Evolutionary conservation across 257 asterid species (phyloP), one percentile per base, ranked within the genome.

Genomic region (Nicotiana tabacum): DNA sequence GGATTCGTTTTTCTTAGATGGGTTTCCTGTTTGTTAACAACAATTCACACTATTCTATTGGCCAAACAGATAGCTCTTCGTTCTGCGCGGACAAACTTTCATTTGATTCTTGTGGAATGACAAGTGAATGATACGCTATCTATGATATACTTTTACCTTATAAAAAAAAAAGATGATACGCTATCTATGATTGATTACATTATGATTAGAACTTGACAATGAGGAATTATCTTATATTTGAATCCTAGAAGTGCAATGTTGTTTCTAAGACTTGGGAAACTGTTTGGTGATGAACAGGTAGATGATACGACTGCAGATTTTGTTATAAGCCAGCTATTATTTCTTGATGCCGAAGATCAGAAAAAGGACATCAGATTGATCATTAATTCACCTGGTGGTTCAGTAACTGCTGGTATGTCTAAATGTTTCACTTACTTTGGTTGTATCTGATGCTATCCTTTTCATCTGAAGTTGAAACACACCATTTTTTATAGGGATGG

Each of bases 361-460:
- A 89, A 86, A 65, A 94, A 91, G 77, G 99, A 96, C 86, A 96
- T 96, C 88, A 92, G 78, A 82, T 79, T 96, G 93, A 87, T 96
- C 87, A 94, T 96, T 81, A 94, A 94, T 88, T 94, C 98, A 17
- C 97, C 98, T 7, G 99, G 99, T 86, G 99, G 98, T 83, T 94
- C 98, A 33, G 93, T 90, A 56, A 94, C 99, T 82, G 95, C 99
- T 80, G 99, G 99, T 96, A 85, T 89, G 91, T 84, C 66, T 15
- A 16, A 32, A 27, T 83, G 68, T 58, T 66, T 79, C 77, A 8
- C 30, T 60, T 9, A 3, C 51, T 21, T 70, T 66, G 15, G 58
- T 61, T 55, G 32, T 53, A 2, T 51, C 57, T 11, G 57, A 53
- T 74, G 15, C 16, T 66, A 64, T 53, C 65, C 78, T 66, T 81